Base-by-base conservation (phyloP, 1,284 basidiomycete genomes). In the Thelephora terrestris region DNA sequence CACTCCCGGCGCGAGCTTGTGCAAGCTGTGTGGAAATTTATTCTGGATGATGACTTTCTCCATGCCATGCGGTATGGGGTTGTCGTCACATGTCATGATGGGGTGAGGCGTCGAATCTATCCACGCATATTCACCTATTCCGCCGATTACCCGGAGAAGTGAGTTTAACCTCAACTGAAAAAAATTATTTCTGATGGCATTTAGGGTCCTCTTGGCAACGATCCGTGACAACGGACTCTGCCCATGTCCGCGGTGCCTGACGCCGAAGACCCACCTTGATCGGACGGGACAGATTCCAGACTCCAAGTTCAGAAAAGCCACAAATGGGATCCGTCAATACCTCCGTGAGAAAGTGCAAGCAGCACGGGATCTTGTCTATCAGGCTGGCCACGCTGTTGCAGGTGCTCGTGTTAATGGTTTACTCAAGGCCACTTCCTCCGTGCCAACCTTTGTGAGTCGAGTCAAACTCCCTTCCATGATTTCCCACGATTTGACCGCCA, bases 111-210 rank as follows among this genome's bases (percentile, higher is more conserved):
- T 0, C 55, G 57, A 0, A 7, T 63, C 1, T 64, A 53, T 47
- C 56, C 56, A 3, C 51, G 60, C 1, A 47, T 64, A 9, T 56
- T 63, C 29, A 55, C 53, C 0, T 61, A 63, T 37, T 57, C 59
- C 5, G 61, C 62, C 1, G 61, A 63, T 37, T 64, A 64, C 47
- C 61, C 58, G 12, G 61, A 64, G 43, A 61, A 59, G 62, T 64
- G 49, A 25, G 55, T 45, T 20, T 2, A 14, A 25, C 3, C 2
- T 43, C 18, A 50, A 56, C 9, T 50, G 58, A 21, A 45, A 46
- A 57, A 3, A 61, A 66, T 52, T 61, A 62, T 53, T 34, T 40
- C 23, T 16, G 38, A 18, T 9, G 18, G 40, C 24, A 47, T 20
- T 16, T 25, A 57, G 54, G 24, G 40, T 55, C 3, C 17, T 52